A percentile compares a stretch with the other conserved stretches of the same genome.
Evolutionary conservation across 495 filamentous ascomycete species (phyloP).

Genomic region (Aspergillus conjunctus): DNA sequence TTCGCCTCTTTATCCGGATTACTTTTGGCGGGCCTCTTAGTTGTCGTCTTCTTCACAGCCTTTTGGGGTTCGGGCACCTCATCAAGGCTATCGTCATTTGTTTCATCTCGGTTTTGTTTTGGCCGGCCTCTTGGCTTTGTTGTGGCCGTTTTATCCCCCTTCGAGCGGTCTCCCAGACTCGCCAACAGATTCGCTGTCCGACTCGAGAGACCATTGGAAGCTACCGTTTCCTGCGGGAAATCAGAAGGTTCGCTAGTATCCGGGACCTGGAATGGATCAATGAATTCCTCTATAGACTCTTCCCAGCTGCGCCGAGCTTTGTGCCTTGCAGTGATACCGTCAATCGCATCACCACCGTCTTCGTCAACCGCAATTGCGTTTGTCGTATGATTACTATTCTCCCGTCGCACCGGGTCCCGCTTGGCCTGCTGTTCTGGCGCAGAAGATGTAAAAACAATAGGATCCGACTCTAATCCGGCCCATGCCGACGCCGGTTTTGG

Average conservation of each 20-base stretch:
- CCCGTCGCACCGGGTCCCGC: slow-evolving; percentile 1
- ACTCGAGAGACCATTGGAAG: slow-evolving; percentile 32
- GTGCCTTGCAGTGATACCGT: neutral
- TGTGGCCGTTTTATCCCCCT: neutral
- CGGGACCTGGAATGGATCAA: slow-evolving; percentile 35
- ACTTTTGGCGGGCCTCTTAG: slow-evolving; percentile 33
- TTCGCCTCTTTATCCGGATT: slow-evolving; percentile 55
- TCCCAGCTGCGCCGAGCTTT: slow-evolving; percentile 10
- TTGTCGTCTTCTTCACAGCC: slow-evolving; percentile 30
- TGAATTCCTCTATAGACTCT: slow-evolving; percentile 44
- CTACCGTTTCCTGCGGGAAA: slow-evolving; percentile 6
- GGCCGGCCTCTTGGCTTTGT: slow-evolving; percentile 12
- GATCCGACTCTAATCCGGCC: slow-evolving; percentile 44
- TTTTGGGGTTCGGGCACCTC: slow-evolving; percentile 29
- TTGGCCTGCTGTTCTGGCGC: slow-evolving; percentile 27
- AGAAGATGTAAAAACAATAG: slow-evolving; percentile 58
- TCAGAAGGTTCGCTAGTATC: slow-evolving; percentile 36
- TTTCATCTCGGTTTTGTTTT: slow-evolving; percentile 8
- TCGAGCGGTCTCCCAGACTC: slow-evolving; percentile 27
- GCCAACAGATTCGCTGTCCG: slow-evolving; percentile 46
- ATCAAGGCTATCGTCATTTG: slow-evolving; percentile 28
- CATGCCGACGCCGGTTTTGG: slow-evolving; percentile 17
- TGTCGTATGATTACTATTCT: neutral
- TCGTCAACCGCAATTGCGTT: slow-evolving; percentile 40
- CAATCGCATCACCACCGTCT: neutral